A percentile compares a stretch with the other conserved stretches of the same genome.
These are phyloP conservation scores for Phanerochaete carnosa DNA, from an alignment of 768 basidiomycete genomes.

Conservation along the genomic window DNA sequence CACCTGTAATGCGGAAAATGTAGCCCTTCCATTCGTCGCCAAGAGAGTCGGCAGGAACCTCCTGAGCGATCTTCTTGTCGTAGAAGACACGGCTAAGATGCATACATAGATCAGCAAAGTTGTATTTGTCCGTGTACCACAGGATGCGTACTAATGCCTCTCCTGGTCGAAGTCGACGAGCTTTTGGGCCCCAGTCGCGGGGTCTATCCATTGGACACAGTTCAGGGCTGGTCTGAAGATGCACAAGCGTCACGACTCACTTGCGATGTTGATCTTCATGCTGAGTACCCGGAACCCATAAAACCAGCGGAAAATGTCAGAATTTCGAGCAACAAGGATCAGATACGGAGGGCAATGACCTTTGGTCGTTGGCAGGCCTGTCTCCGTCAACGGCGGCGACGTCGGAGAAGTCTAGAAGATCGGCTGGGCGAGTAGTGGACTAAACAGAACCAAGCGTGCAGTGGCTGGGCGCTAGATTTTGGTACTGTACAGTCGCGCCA, in stretches of 20 bases:
- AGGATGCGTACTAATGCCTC: slow-evolving; percentile 55
- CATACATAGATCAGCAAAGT: not conserved
- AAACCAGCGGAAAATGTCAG: slow-evolving; percentile 5
- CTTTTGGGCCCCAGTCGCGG: slow-evolving; percentile 97
- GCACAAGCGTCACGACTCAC: slow-evolving; percentile 44
- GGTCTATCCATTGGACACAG: slow-evolving; percentile 50
- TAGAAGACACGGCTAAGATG: slow-evolving; percentile 81
- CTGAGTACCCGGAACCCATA: slow-evolving; percentile 29
- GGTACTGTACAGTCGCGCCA: slow-evolving; percentile 52
- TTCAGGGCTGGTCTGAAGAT: slow-evolving; percentile 12
- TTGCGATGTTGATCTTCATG: slow-evolving; percentile 99
- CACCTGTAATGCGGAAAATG: slow-evolving; percentile 94
- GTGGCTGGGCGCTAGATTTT: slow-evolving; percentile 50
- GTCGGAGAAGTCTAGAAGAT: slow-evolving; percentile 32
- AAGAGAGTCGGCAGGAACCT: slow-evolving; percentile 86
- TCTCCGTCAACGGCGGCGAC: slow-evolving; percentile 37
- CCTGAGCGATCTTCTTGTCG: slow-evolving; percentile 96
- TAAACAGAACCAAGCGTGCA: slow-evolving; percentile 25
- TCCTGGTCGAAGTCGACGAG: slow-evolving; percentile 93
- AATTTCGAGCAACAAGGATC: slow-evolving; percentile 1
- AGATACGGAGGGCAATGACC: slow-evolving; percentile 25
- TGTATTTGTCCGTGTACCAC: slow-evolving; percentile 2
- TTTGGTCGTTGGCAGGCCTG: slow-evolving; percentile 32
- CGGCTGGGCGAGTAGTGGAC: slow-evolving; percentile 23
- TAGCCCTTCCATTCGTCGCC: slow-evolving; percentile 98